Conservation (phyloP, 2,329 filamentous ascomycete genomes). For the Knoxdaviesia capensis region DNA sequence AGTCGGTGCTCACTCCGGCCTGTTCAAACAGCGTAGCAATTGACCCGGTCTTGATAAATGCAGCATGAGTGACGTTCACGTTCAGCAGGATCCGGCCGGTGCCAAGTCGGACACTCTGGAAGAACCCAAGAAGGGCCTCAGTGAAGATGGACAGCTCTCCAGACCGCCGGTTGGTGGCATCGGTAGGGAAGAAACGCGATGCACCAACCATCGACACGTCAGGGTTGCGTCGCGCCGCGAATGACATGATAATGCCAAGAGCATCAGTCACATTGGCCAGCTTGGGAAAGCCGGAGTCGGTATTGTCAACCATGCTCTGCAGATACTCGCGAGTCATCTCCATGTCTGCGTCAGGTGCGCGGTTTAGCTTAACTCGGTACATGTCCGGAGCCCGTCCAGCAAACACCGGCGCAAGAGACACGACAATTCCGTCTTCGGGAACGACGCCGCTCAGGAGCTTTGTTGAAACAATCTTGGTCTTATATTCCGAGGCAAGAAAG, state of each 20-base stretch:
- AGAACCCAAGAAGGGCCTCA: conserved; percentile 27
- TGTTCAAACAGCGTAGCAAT: conserved; percentile 1
- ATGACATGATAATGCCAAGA: conserved; percentile 30
- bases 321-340: conserved; percentile 23
- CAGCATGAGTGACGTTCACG: conserved; percentile 30
- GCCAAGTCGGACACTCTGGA: conserved; percentile 30
- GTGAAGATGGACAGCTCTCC: conserved; percentile 10
- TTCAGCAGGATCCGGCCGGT: conserved; percentile 35
- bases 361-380: conserved; percentile 21
- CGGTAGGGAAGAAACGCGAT: conserved; percentile 25
- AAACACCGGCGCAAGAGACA: not conserved
- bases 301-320: conserved; percentile 17
- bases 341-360: conserved; percentile 17
- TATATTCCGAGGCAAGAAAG: conserved; percentile 27
- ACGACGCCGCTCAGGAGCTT: not conserved
- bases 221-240: conserved; percentile 16
- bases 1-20: not conserved
- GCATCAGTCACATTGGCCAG: conserved; percentile 27
- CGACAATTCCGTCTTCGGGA: not conserved
- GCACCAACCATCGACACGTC: conserved; percentile 21
- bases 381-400: conserved; percentile 9
- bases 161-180: conserved; percentile 7
- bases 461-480: conserved; percentile 19
- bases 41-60: conserved; percentile 18
- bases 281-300: conserved; percentile 22